Evolutionary conservation across 345 rosid genomes (phyloP).

Genomic region (Rhodamnia rubescens): DNA sequence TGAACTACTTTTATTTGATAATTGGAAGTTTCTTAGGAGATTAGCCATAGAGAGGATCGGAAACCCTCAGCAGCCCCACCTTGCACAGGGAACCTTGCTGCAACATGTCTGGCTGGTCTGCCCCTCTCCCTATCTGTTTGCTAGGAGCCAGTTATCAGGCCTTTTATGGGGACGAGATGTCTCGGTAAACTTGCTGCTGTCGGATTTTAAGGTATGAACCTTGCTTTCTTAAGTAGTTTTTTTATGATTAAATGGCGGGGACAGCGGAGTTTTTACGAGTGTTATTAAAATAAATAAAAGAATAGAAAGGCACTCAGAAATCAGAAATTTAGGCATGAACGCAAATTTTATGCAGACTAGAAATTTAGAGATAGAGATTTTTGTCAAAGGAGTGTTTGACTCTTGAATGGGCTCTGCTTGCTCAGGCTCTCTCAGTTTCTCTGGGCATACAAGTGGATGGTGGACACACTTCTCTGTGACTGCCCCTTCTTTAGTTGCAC

Average conservation of each 20-base stretch:
- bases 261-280: not conserved
- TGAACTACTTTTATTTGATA: not conserved
- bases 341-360: not conserved
- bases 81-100: not conserved
- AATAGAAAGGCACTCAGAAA: not conserved
- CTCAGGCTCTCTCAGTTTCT: not conserved
- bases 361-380: not conserved
- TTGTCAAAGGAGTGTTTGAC: not conserved
- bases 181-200: not conserved
- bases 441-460: not conserved
- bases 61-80: not conserved
- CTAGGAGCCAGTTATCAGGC: not conserved
- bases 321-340: not conserved
- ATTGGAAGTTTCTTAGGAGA: not conserved
- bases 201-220: not conserved
- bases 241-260: not conserved
- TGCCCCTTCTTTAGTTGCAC: not conserved
- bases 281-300: not conserved
- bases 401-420: not conserved
- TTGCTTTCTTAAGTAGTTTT: not conserved
- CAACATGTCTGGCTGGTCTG: not conserved
- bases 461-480: not conserved
- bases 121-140: not conserved
- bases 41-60: not conserved
- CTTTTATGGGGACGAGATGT: not conserved